Conservation (phyloP, 176 grass and related monocot genomes). For the Phyllostachys edulis region DNA sequence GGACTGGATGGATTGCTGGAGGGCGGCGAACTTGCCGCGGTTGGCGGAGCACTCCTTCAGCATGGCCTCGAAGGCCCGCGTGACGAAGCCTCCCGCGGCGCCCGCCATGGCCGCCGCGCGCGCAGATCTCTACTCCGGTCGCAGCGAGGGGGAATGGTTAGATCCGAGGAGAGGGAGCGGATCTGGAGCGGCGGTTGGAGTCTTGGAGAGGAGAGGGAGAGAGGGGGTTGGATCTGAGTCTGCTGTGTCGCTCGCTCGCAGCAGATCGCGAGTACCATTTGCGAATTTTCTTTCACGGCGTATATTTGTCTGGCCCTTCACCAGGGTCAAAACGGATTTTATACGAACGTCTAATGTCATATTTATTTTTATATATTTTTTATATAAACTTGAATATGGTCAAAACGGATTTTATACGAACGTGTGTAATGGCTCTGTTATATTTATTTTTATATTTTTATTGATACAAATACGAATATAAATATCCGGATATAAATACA, state of each 20-base stretch:
- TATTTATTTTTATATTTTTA: too few species aligned
- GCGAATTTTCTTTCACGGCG: slow-evolving; percentile 18
- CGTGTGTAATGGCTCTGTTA: too few species aligned
- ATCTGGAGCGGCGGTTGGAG: slow-evolving; percentile 34
- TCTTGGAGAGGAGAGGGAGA: not conserved
- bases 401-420: too few species aligned
- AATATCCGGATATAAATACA: too few species aligned
- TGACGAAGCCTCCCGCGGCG: slow-evolving; percentile 90
- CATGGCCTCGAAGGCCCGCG: slow-evolving; percentile 96
- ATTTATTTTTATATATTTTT: too few species aligned
- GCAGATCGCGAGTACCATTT: slow-evolving; percentile 35
- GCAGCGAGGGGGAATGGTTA: slow-evolving; percentile 44
- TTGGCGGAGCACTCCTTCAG: slow-evolving; percentile 94
- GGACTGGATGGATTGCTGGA: slow-evolving; percentile 87
- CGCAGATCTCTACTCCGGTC: slow-evolving; percentile 48
- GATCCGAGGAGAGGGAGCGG: slow-evolving; percentile 55
- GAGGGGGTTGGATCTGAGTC: slow-evolving; percentile 36
- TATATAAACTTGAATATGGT: too few species aligned
- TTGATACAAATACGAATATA: too few species aligned
- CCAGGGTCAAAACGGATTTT: too few species aligned
- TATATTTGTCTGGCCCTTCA: not conserved
- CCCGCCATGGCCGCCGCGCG: slow-evolving; percentile 67
- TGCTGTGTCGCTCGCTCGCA: slow-evolving; percentile 29
- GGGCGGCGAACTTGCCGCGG: slow-evolving; percentile 81
- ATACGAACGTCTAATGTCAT: too few species aligned